phyloP scores from a whole-genome alignment of 495 filamentous ascomycete species.

The Daldinia vernicosa region DNA sequence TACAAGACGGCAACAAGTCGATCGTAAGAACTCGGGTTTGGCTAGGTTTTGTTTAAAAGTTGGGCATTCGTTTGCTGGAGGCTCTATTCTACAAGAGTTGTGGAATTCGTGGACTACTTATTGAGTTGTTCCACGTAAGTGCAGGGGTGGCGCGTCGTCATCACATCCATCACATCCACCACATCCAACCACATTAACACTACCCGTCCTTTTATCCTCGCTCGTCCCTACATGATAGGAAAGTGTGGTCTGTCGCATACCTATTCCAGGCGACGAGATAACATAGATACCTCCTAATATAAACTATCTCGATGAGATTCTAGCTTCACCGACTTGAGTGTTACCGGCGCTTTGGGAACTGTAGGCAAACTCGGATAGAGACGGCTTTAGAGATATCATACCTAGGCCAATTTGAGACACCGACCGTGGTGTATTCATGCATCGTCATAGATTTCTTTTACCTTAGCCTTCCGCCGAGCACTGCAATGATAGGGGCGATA shows the following conservation, averaged over 20 bases:
- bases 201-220: conserved; percentile 9
- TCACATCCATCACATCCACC: conserved; percentile 27
- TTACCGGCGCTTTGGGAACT: not conserved
- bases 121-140: conserved; percentile 31
- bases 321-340: not conserved
- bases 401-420: conserved; percentile 30
- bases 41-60: conserved; percentile 1
- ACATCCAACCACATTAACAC: conserved; percentile 5
- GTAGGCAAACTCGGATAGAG: conserved; percentile 21
- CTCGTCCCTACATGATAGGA: conserved; percentile 7
- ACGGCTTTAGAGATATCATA: conserved; percentile 22
- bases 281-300: conserved; percentile 1
- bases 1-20: not conserved
- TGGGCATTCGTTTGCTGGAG: conserved; percentile 5
- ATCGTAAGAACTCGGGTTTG: not conserved
- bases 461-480: not conserved
- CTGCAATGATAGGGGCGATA: not conserved
- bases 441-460: conserved; percentile 4
- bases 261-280: not conserved
- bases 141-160: conserved; percentile 39
- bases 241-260: not conserved
- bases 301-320: not conserved
- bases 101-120: conserved; percentile 20
- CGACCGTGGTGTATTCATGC: conserved; percentile 9
- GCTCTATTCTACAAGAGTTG: not conserved